phyloP scores from a whole-genome alignment of 768 basidiomycete genomes.

The Boletus huronensis region DNA sequence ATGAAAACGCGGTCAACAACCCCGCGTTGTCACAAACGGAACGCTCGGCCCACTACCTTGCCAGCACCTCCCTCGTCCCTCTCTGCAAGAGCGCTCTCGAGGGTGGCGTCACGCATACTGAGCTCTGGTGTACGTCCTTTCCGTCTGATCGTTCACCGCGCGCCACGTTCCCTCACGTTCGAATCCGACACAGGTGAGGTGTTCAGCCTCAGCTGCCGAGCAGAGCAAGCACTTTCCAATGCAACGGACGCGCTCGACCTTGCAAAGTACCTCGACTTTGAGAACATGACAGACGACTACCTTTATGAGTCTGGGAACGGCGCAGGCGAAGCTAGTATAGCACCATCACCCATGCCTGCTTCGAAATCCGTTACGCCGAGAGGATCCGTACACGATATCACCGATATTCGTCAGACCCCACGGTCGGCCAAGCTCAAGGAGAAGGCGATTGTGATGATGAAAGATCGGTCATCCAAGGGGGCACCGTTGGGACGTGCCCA shows the following conservation, averaged over 20 bases:
- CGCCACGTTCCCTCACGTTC: background rate
- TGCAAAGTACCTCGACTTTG: background rate
- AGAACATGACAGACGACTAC: background rate
- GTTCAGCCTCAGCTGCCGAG: background rate
- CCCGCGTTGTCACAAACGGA: background rate
- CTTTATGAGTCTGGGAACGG: background rate
- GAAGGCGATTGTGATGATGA: slow-evolving; percentile 1
- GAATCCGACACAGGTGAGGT: slow-evolving; percentile 8
- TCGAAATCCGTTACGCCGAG: background rate
- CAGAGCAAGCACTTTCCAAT: background rate
- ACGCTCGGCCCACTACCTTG: slow-evolving; percentile 9
- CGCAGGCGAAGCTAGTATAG: background rate
- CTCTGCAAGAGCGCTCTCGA: slow-evolving; percentile 7
- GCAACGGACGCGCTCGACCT: slow-evolving; percentile 6
- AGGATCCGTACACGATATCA: background rate
- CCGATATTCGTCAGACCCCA: background rate
- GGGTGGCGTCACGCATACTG: background rate
- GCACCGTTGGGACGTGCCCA: slow-evolving; percentile 11
- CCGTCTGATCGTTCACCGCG: background rate
- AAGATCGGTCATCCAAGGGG: background rate
- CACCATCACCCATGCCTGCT: background rate
- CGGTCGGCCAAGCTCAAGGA: background rate
- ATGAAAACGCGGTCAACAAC: slow-evolving; percentile 22
- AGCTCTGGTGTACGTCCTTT: slow-evolving; percentile 16
- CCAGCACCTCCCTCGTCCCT: slow-evolving; percentile 2